Evolutionary conservation across 331 rosid species (phyloP).

Genomic region (Quercus phellos): DNA sequence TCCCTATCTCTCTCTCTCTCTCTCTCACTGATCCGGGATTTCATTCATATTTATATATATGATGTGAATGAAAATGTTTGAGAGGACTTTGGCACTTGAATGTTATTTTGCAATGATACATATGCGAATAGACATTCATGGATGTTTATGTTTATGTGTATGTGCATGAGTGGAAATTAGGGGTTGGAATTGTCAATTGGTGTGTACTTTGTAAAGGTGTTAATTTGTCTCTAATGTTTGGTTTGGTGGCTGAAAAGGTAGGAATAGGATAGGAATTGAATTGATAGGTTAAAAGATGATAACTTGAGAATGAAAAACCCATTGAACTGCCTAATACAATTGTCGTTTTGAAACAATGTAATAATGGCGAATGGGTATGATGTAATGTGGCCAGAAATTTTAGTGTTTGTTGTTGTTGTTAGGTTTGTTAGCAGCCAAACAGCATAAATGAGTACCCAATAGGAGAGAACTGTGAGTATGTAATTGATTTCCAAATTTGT

Average conservation of each 20-base stretch:
- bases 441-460: too few relatives aligned
- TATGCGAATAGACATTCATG: background rate
- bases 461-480: too few relatives aligned
- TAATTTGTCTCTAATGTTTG: background rate
- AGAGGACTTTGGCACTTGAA: background rate
- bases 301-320: too few relatives aligned
- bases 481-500: too few relatives aligned
- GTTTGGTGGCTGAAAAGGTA: background rate
- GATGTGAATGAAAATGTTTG: background rate
- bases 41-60: background rate
- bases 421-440: too few relatives aligned
- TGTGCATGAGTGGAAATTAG: background rate
- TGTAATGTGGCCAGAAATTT: background rate
- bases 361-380: too few relatives aligned
- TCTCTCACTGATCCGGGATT: conserved; percentile 29
- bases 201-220: background rate
- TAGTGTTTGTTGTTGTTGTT: background rate
- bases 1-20: conserved; percentile 11
- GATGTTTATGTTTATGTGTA: background rate
- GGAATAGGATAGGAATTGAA: too few relatives aligned
- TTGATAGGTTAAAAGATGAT: background rate
- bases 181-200: background rate
- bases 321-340: too few relatives aligned
- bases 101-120: background rate
- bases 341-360: too few relatives aligned